Conservation (phyloP, 2,329 filamentous ascomycete genomes). For the Penicillium hordei region DNA sequence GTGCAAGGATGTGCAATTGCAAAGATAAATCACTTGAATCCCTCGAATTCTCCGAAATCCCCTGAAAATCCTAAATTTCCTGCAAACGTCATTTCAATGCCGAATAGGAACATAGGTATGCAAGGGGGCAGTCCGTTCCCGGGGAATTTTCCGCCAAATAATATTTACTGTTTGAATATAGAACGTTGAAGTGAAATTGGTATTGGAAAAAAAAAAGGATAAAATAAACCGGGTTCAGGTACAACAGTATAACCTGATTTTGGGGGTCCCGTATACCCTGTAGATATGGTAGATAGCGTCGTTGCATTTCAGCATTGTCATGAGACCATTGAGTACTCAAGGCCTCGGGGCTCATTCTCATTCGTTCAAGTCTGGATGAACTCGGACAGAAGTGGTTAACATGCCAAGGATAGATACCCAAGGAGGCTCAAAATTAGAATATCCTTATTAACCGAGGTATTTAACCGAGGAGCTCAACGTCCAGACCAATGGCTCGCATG, state of each 20-base stretch:
- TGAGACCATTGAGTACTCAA: background rate
- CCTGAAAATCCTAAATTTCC: background rate
- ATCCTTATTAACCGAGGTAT: background rate
- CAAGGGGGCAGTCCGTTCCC: background rate
- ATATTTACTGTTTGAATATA: background rate
- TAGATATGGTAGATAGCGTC: background rate
- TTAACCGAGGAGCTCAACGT: slow-evolving; percentile 75
- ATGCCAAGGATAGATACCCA: background rate
- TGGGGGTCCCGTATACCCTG: slow-evolving; percentile 2
- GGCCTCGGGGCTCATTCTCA: background rate
- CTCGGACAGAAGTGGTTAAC: background rate
- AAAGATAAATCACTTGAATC: background rate
- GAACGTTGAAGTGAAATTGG: slow-evolving; percentile 9
- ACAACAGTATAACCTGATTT: background rate
- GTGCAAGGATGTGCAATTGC: background rate
- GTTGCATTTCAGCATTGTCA: background rate
- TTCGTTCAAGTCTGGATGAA: background rate
- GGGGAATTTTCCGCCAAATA: background rate
- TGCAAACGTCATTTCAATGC: background rate
- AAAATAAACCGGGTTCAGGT: slow-evolving; percentile 2
- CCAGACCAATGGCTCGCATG: slow-evolving; percentile 97
- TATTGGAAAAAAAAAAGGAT: slow-evolving; percentile 9
- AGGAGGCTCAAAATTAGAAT: background rate
- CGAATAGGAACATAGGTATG: background rate
- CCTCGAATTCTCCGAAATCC: background rate